Evolutionary conservation across 1,284 basidiomycete genomes (phyloP).

Genomic region (Clitocybe nebularis): DNA sequence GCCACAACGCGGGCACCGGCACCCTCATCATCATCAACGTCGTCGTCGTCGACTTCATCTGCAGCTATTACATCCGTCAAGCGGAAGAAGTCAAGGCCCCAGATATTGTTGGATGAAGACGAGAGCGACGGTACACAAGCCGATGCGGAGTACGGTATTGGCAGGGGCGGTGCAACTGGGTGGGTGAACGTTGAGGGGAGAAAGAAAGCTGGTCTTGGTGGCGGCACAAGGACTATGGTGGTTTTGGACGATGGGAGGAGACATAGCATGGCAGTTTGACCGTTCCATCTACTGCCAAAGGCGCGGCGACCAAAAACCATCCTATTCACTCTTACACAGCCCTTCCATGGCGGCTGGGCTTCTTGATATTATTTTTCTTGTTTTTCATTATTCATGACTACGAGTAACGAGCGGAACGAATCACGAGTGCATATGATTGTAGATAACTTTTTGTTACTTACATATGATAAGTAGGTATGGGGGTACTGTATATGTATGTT

Average conservation of each 20-base stretch:
- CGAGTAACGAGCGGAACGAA: conserved; percentile 5
- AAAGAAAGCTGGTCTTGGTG: conserved; percentile 29
- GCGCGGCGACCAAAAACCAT: background rate
- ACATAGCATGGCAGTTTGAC: conserved; percentile 21
- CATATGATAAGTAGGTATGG: conserved; percentile 9
- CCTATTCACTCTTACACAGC: background rate
- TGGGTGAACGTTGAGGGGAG: conserved; percentile 60
- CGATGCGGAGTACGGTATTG: conserved; percentile 54
- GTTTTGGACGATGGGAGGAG: conserved; percentile 16
- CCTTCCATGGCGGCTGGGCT: background rate
- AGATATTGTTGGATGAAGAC: conserved; percentile 41
- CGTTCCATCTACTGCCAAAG: background rate
- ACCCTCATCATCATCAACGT: conserved; percentile 16
- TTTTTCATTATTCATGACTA: conserved; percentile 11
- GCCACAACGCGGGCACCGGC: too few species aligned
- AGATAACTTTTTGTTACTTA: conserved; percentile 10
- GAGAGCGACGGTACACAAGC: conserved; percentile 63
- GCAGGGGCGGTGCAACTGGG: conserved; percentile 25
- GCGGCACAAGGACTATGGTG: conserved; percentile 7
- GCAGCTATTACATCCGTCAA: conserved; percentile 29
- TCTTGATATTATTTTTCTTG: conserved; percentile 1
- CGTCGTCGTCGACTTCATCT: conserved; percentile 23
- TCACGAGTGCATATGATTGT: conserved; percentile 6
- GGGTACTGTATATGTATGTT: too few species aligned
- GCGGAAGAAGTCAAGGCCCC: conserved; percentile 50